These are phyloP conservation scores for Termitomyces sp. DNA, from an alignment of 768 basidiomycete species.

Conservation along the genomic window DNA sequence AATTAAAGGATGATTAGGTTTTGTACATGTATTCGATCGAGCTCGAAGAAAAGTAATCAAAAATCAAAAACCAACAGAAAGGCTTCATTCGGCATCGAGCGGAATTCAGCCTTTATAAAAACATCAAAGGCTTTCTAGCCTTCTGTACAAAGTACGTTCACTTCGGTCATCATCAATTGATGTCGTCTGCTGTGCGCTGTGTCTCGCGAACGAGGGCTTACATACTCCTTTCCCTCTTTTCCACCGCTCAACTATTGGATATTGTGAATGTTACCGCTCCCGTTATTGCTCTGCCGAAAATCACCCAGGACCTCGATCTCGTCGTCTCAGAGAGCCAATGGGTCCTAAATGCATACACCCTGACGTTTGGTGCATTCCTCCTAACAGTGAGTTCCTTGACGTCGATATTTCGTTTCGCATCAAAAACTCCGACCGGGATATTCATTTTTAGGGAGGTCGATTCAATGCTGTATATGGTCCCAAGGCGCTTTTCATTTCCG, in stretches of 20 bases:
- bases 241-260: slow-evolving; percentile 34
- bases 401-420: background rate
- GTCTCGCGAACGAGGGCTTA: background rate
- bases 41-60: background rate
- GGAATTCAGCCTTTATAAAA: background rate
- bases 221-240: slow-evolving; percentile 23
- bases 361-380: slow-evolving; percentile 32
- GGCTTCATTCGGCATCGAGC: background rate
- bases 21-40: background rate
- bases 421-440: background rate
- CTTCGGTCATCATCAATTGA: background rate
- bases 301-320: slow-evolving; percentile 14
- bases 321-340: slow-evolving; percentile 20
- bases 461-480: slow-evolving; percentile 27
- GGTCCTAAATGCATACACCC: slow-evolving; percentile 32
- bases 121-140: background rate
- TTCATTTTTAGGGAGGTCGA: slow-evolving; percentile 19
- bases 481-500: slow-evolving; percentile 34
- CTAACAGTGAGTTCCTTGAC: slow-evolving; percentile 11
- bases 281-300: slow-evolving; percentile 27
- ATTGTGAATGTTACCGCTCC: slow-evolving; percentile 33
- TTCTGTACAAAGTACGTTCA: background rate
- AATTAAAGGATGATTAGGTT: background rate
- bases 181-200: background rate
- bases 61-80: background rate